A percentile compares a stretch with the other conserved stretches of the same genome.
Evolutionary conservation across 176 grass and related monocot species (phyloP).

Genomic region (Oryza coarctata): DNA sequence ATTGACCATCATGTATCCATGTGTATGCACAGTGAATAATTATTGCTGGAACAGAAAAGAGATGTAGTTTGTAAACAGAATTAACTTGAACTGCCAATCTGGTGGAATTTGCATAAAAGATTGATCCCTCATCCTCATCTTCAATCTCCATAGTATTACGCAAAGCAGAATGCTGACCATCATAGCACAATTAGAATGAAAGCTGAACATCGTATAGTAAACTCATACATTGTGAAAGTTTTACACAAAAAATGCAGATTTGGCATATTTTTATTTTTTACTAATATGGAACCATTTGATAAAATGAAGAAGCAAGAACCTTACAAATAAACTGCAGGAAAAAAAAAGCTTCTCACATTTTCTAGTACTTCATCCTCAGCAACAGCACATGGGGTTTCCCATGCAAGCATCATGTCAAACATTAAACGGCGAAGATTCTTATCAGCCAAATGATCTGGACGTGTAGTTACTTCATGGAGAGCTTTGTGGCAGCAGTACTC

Average conservation of each 20-base stretch:
- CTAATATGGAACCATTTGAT: neutral
- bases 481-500: constrained; percentile 80
- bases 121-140: constrained; percentile 70
- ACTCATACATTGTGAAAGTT: constrained; percentile 13
- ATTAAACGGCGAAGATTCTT: constrained; percentile 67
- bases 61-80: constrained; percentile 9
- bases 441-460: constrained; percentile 70
- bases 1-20: constrained; percentile 11
- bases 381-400: constrained; percentile 54
- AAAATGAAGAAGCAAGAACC: neutral
- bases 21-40: constrained; percentile 16
- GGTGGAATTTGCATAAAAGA: constrained; percentile 87
- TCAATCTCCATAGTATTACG: constrained; percentile 48
- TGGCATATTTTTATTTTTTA: neutral
- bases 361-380: constrained; percentile 37
- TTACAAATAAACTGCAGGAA: constrained; percentile 17
- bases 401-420: constrained; percentile 95
- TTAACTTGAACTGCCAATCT: constrained; percentile 78
- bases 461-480: constrained; percentile 66
- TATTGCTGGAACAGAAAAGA: neutral
- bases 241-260: constrained; percentile 19
- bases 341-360: constrained; percentile 56
- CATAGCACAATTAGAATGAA: constrained; percentile 20
- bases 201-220: constrained; percentile 9
- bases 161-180: constrained; percentile 38